A percentile compares a stretch with the other conserved stretches of the same genome.
These are phyloP conservation scores for Saccharomycopsis crataegensis DNA, from an alignment of 1,139 yeast species.

Conservation along the genomic window DNA sequence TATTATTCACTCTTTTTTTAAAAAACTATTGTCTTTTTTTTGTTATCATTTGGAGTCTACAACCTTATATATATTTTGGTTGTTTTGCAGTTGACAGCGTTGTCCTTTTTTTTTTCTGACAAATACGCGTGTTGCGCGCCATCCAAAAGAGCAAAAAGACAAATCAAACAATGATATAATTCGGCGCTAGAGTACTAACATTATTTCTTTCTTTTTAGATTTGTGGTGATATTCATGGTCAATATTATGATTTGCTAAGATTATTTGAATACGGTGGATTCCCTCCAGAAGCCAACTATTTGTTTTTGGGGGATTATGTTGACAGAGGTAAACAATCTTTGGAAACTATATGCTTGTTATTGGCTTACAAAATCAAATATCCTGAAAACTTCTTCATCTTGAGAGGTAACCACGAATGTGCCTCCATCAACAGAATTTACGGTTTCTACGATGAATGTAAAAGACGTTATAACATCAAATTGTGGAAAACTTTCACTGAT, in stretches of 20 bases:
- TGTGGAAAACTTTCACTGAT: conserved; percentile 97
- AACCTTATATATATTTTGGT: not conserved
- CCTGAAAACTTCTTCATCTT: conserved; percentile 94
- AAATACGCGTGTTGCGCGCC: not conserved
- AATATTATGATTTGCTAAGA: conserved; percentile 90
- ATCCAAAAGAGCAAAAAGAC: too few relatives aligned
- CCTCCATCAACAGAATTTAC: conserved; percentile 91
- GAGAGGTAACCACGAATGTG: conserved; percentile 97
- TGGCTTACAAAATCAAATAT: conserved; percentile 94
- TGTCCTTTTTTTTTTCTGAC: not conserved
- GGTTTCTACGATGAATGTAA: conserved; percentile 97
- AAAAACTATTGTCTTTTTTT: not conserved
- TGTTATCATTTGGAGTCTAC: not conserved
- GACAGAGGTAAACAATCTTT: conserved; percentile 97
- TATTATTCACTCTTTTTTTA: not conserved
- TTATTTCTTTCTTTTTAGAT: conserved; percentile 28
- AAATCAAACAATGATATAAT: too few relatives aligned
- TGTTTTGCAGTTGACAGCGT: not conserved
- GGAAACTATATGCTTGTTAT: conserved; percentile 85
- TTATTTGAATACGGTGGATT: conserved; percentile 96
- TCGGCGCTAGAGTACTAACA: too few relatives aligned
- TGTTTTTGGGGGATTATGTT: conserved; percentile 93
- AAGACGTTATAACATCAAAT: conserved; percentile 92
- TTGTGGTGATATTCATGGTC: conserved; percentile 96
- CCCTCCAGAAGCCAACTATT: conserved; percentile 97